A percentile compares a stretch with the other conserved stretches of the same genome.
These are phyloP conservation scores for Huiozyma naganishii DNA, from an alignment of 805 yeast genomes.

Conservation along the genomic window DNA sequence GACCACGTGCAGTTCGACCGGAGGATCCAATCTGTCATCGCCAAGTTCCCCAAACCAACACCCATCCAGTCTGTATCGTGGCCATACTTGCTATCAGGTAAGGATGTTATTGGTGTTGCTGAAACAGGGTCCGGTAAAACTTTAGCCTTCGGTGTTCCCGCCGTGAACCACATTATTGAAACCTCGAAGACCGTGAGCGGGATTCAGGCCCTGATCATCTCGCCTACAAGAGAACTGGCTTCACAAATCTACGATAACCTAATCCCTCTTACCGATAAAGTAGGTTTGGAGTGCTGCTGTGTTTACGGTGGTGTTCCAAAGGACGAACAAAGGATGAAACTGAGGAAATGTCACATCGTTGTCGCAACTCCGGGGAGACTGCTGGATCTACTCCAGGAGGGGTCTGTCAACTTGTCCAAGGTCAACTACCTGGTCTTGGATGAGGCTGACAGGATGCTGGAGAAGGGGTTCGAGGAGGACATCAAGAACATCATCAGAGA, in stretches of 20 bases:
- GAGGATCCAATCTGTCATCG: conserved; percentile 47
- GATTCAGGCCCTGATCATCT: conserved; percentile 69
- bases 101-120: conserved; percentile 93
- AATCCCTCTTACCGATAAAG: conserved; percentile 46
- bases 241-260: conserved; percentile 85
- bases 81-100: conserved; percentile 73
- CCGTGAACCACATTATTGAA: conserved; percentile 55
- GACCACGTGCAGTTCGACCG: conserved; percentile 45
- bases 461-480: conserved; percentile 96
- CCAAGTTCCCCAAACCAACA: conserved; percentile 79
- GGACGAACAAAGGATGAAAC: conserved; percentile 70
- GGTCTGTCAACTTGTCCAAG: conserved; percentile 55
- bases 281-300: conserved; percentile 64
- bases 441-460: conserved; percentile 98
- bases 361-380: conserved; percentile 98
- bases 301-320: conserved; percentile 97
- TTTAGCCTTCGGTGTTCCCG: conserved; percentile 95
- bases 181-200: conserved; percentile 30
- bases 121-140: conserved; percentile 98
- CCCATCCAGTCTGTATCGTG: conserved; percentile 93
- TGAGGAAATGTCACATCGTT: conserved; percentile 62
- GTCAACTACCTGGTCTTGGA: conserved; percentile 80
- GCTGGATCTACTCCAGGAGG: conserved; percentile 82
- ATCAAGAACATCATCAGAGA: conserved; percentile 70
- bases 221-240: conserved; percentile 97